Base-by-base conservation (phyloP, 345 rosid genomes). In the Salix exigua region DNA sequence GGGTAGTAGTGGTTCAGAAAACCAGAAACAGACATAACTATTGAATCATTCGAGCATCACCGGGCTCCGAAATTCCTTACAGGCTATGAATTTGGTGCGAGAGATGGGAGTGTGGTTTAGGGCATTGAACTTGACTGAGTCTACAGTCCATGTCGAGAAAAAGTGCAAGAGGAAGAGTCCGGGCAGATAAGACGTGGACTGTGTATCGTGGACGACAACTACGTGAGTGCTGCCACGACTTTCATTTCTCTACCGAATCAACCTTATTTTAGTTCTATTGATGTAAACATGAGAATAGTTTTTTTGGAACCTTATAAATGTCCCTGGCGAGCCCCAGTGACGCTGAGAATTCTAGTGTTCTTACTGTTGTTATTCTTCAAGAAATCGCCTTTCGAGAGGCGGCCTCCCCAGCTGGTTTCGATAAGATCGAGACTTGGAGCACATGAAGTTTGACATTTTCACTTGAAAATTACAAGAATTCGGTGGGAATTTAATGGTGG, bases 151-250 rank as follows among this genome's bases (percentile, higher is more conserved):
- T 35, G 12, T 10, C 0, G 14, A 38, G 8, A 70, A 21, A 33
- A 75, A 68, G 68, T 21, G 3, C 28, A 72, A 63, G 50, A 70
- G 64, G 73, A 63, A 55, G 65, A 46, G 35, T 70, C 19, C 18
- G 17, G 1, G 14, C 11, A 37, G 23, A 17, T 66, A 2, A 38
- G 76, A 72, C 72, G 71, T 23, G 38, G 67, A 30, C 38, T 25
- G 26, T 25, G 21, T 53, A 51, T 21, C 72, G 71, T 31, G 73
- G 75, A 76, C 64, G 85, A 85, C 80, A 78, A 66, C 67, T 70
- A 85, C 86, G 77, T 63, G 63, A 84, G 79, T 84, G 69, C 73
- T 69, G 28, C 68, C 66, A 44, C 66, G 66, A 23, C 62, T 60
- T 50, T 44, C 66, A 18, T 26, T 78, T 68, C 73, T 66, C 21